phyloP scores from a whole-genome alignment of 129 eudicot species.

The Ambrosia artemisiifolia region DNA sequence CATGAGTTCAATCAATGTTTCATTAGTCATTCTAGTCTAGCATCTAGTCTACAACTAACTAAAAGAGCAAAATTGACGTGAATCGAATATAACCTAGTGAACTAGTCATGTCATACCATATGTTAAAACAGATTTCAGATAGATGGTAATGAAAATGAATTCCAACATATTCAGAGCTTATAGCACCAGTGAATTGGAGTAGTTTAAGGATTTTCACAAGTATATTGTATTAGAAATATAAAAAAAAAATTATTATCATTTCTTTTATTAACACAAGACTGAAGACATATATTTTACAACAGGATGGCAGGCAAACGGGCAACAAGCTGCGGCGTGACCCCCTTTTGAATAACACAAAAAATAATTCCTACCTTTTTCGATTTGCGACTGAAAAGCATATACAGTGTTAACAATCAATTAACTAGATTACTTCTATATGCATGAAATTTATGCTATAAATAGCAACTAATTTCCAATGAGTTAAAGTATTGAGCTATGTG shows the following conservation, averaged over 20 bases:
- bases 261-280: no score
- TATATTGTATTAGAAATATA: neutral
- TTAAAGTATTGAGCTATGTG: neutral
- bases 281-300: no score
- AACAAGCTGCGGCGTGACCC: no score
- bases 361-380: neutral
- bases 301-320: no score
- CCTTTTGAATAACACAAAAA: no score
- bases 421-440: neutral
- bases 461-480: neutral
- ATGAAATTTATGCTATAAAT: constrained; percentile 8
- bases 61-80: constrained; percentile 2
- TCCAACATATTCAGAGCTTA: neutral
- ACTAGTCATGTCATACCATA: neutral
- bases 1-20: constrained; percentile 25
- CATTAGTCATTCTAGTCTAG: constrained; percentile 20
- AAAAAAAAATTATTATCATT: no score
- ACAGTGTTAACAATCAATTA: neutral
- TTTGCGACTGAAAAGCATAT: neutral
- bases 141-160: neutral
- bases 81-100: neutral
- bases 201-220: neutral
- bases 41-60: constrained; percentile 14
- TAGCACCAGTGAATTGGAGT: neutral
- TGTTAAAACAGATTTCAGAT: no score